Evolutionary conservation across 768 basidiomycete species (phyloP).

Genomic region (Neoboletus brunneissimus): DNA sequence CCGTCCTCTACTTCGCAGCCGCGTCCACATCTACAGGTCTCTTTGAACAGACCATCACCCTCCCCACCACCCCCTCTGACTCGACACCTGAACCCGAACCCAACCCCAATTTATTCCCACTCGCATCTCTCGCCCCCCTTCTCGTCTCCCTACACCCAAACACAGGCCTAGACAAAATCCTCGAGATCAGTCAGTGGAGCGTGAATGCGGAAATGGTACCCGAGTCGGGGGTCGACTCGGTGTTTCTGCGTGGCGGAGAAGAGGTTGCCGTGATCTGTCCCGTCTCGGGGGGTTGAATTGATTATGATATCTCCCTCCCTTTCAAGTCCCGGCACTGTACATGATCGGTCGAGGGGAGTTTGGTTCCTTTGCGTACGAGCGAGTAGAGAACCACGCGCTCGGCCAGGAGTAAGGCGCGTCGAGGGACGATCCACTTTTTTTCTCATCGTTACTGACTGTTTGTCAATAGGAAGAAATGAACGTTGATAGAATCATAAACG

Average conservation of each 20-base stretch:
- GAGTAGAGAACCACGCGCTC: not conserved
- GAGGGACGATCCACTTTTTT: not conserved
- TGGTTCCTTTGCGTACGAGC: no score
- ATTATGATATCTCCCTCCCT: not conserved
- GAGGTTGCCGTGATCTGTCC: constrained; percentile 80
- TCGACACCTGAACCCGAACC: not conserved
- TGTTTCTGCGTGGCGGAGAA: constrained; percentile 63
- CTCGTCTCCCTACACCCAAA: constrained; percentile 56
- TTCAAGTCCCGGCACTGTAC: not conserved
- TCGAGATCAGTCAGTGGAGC: constrained; percentile 70
- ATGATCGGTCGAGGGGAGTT: no score
- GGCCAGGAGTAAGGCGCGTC: not conserved
- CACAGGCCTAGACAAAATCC: constrained; percentile 48
- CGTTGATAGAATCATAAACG: not conserved
- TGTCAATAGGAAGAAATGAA: not conserved
- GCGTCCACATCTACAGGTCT: constrained; percentile 70
- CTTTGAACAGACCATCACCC: constrained; percentile 48
- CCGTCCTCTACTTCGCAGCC: constrained; percentile 54
- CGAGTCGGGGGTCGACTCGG: constrained; percentile 38
- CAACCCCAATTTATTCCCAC: constrained; percentile 31
- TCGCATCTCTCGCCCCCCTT: constrained; percentile 48
- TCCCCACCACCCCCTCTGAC: constrained; percentile 37
- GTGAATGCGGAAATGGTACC: constrained; percentile 80
- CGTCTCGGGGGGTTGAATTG: constrained; percentile 75
- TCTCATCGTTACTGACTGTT: not conserved